Base-by-base conservation (phyloP, 1,284 basidiomycete species). In the Trichosporon coremiiforme region DNA sequence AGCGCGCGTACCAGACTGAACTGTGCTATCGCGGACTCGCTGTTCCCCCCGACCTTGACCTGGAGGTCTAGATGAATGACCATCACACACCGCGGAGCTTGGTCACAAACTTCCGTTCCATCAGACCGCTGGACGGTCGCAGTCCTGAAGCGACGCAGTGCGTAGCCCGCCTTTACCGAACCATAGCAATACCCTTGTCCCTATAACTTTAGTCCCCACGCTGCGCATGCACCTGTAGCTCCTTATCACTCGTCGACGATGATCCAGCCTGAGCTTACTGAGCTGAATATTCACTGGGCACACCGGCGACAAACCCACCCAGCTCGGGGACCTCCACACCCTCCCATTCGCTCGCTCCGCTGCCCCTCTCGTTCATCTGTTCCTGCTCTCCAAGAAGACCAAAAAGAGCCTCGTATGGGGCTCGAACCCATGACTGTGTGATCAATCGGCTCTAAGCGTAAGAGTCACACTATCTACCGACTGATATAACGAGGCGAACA, bases 401-500 rank as follows among this genome's bases (percentile, higher is more conserved):
- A 53, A 53, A 53, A 53, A 53, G 50, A 53, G 50, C 50, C 50
- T 53, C 50, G 50, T 53, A 53, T 53, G 50, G 50, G 50, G 50
- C 50, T 53, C 50, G 50, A 53, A 53, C 50, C 50, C 50, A 53
- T 53, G 50, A 53, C 50, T 53, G 50, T 53, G 50, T 53, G 50
- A 53, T 53, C 50, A 53, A 53, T 53, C 50, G 50, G 50, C 50
- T 25, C 50, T 53, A 20, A 53, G 50, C 50, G 50, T 53, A 53
- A 53, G 50, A 53, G 50, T 53, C 50, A 53, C 50, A 53, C 50
- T 53, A 53, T 53, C 50, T 53, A 53, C 50, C 50, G 50, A 53
- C 50, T 53, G 50, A 53, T 53, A 53, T 53, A 53, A 53, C 50
- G 50, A 53, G 50, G 50, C 50, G 50, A 53, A 53, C 50, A 22